A percentile compares a stretch with the other conserved stretches of the same genome.
These are phyloP conservation scores for Zygosaccharomyces sapae DNA, from an alignment of 1,139 yeast genomes.

Conservation along the genomic window DNA sequence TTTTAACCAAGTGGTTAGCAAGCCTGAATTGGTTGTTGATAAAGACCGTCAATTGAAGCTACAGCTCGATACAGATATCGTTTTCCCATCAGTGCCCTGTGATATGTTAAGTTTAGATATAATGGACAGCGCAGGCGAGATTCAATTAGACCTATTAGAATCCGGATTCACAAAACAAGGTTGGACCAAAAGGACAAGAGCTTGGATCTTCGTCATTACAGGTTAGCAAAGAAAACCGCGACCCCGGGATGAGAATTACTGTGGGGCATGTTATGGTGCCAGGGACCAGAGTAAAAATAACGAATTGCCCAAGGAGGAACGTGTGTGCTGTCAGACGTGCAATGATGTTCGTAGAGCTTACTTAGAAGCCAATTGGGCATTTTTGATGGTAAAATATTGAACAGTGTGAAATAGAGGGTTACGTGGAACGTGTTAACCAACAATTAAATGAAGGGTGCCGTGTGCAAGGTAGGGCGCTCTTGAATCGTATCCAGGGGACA, in stretches of 20 bases:
- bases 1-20: constrained; percentile 59
- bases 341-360: constrained; percentile 77
- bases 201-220: constrained; percentile 33
- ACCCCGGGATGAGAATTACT: constrained; percentile 42
- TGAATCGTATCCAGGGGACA: constrained; percentile 85
- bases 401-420: constrained; percentile 89
- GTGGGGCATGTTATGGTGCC: constrained; percentile 93
- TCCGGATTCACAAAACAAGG: constrained; percentile 69
- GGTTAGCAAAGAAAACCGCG: constrained; percentile 36
- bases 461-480: constrained; percentile 69
- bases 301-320: constrained; percentile 36
- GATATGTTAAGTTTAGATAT: constrained; percentile 58
- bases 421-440: constrained; percentile 55
- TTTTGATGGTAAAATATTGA: constrained; percentile 84
- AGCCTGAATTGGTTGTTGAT: constrained; percentile 87
- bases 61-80: constrained; percentile 73
- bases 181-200: constrained; percentile 38
- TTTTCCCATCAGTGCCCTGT: constrained; percentile 84
- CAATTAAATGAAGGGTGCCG: constrained; percentile 83
- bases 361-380: constrained; percentile 76
- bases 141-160: constrained; percentile 65
- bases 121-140: constrained; percentile 83
- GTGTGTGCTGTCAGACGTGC: constrained; percentile 80
- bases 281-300: constrained; percentile 58
- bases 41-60: constrained; percentile 72